phyloP scores from a whole-genome alignment of 1,284 basidiomycete genomes.

The Neonothopanus nambi region DNA sequence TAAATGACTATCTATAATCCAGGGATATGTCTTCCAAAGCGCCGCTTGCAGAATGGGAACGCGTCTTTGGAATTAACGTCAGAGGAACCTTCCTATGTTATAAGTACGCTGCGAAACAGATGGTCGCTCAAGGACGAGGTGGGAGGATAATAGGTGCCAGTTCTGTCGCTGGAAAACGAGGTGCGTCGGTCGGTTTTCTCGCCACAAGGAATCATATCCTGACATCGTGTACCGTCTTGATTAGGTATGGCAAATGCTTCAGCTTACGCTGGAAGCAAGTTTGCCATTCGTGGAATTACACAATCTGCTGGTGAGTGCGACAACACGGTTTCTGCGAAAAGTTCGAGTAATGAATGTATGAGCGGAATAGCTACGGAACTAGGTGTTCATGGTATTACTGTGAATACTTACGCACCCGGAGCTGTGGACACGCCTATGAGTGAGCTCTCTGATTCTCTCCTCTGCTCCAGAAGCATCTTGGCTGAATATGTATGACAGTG shows the following conservation, averaged over 20 bases:
- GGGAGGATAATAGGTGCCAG: constrained; percentile 40
- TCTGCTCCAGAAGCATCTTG: no score
- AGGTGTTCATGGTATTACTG: constrained; percentile 11
- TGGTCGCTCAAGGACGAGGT: constrained; percentile 33
- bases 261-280: constrained; percentile 12
- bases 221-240: not conserved
- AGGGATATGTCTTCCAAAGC: constrained; percentile 13
- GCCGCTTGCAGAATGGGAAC: constrained; percentile 18
- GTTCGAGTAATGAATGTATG: not conserved
- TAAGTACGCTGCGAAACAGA: constrained; percentile 29
- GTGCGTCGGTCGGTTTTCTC: constrained; percentile 13
- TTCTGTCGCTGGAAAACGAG: constrained; percentile 34
- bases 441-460: no score
- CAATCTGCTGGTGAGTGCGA: constrained; percentile 9
- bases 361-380: constrained; percentile 9
- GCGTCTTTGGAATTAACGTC: constrained; percentile 15
- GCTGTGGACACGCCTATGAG: no score
- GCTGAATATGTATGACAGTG: no score
- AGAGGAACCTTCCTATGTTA: constrained; percentile 26
- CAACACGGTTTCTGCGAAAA: no score
- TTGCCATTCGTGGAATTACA: constrained; percentile 12
- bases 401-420: constrained; percentile 12
- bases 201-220: not conserved
- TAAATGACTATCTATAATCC: constrained; percentile 9
- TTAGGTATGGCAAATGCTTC: not conserved